Conservation (phyloP, 257 asterid species). For the Solanum chaucha region DNA sequence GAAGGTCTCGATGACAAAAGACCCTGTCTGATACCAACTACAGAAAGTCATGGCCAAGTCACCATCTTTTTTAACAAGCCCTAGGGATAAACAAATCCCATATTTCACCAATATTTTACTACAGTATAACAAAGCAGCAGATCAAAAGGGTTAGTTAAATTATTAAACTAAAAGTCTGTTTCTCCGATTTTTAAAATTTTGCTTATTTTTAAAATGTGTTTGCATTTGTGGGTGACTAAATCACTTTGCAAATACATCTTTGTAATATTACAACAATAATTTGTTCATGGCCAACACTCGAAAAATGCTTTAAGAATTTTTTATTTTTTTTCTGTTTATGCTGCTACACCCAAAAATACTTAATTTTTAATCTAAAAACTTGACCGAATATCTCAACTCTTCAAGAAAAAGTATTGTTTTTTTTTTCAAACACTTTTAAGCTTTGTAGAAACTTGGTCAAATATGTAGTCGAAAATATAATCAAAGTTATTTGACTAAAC, state of each 20-base stretch:
- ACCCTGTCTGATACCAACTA: slow-evolving; percentile 9
- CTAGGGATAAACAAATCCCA: slow-evolving; percentile 15
- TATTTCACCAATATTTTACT: neutral
- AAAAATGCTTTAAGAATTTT: neutral
- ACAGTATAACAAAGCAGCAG: neutral
- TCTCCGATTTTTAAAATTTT: neutral
- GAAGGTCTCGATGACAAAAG: slow-evolving; percentile 16
- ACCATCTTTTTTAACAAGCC: slow-evolving; percentile 23
- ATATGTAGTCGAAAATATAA: neutral
- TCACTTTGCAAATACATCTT: neutral
- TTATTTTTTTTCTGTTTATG: neutral
- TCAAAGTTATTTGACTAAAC: neutral
- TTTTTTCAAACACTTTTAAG: neutral
- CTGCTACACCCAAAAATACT: neutral
- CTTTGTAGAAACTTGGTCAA: neutral
- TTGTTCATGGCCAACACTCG: neutral
- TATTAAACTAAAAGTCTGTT: neutral
- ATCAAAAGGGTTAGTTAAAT: neutral
- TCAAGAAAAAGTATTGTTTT: no score
- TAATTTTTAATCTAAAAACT: neutral
- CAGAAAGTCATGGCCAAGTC: slow-evolving; percentile 5
- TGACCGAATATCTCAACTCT: neutral
- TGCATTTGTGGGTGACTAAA: neutral
- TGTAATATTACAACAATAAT: neutral
- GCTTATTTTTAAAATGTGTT: neutral